Conservation (phyloP, 208 protist genomes). For the Giardia duodenalis region DNA sequence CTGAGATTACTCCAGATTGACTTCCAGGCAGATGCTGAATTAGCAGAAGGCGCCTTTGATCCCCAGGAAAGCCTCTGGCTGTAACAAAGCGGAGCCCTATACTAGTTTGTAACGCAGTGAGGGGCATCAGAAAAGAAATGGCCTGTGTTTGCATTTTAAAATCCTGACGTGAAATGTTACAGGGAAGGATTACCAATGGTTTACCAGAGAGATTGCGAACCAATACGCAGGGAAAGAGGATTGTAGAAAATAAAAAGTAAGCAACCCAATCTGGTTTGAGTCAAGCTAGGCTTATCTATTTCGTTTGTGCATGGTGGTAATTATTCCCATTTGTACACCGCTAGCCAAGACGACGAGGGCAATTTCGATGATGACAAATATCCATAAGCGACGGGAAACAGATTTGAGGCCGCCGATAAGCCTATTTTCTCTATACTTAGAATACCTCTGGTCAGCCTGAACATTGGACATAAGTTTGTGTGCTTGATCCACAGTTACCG, state of each 20-base stretch:
- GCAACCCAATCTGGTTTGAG: background rate
- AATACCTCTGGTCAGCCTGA: background rate
- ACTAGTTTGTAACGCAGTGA: background rate
- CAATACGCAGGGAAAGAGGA: too few species aligned
- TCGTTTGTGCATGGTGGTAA: background rate
- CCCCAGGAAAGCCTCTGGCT: background rate
- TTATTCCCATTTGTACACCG: background rate
- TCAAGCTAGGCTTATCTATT: background rate
- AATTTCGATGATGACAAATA: background rate
- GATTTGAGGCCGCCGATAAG: background rate
- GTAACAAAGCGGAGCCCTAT: background rate
- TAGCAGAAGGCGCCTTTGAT: background rate
- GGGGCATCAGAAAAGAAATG: background rate
- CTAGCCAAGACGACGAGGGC: background rate
- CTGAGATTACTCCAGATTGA: background rate
- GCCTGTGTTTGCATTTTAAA: too few species aligned
- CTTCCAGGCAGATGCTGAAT: background rate
- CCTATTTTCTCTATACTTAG: background rate
- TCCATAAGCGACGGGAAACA: background rate
- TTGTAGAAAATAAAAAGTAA: too few species aligned
- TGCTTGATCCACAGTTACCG: background rate
- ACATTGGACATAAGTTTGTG: background rate
- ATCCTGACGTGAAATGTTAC: too few species aligned
- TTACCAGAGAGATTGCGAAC: too few species aligned
- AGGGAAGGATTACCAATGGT: too few species aligned